A percentile compares a stretch with the other conserved stretches of the same genome.
Evolutionary conservation across 2,329 filamentous ascomycete genomes (phyloP).

Genomic region (Dendrostoma leiphaemia): DNA sequence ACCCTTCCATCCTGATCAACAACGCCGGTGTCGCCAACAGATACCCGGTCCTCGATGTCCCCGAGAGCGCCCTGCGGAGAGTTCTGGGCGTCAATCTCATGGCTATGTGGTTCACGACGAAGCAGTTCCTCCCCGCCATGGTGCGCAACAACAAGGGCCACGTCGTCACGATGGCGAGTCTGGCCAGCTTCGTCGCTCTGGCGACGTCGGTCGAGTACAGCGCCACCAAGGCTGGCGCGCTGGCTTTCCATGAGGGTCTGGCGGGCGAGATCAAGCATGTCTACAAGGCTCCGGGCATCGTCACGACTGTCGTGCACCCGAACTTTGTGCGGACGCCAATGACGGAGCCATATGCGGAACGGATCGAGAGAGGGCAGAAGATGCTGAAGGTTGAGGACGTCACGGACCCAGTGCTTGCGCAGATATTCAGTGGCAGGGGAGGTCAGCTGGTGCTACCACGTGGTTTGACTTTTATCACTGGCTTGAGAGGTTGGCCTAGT

Average conservation of each 20-base stretch:
- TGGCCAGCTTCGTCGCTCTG: constrained; percentile 50
- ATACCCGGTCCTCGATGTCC: constrained; percentile 48
- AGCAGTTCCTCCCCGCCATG: constrained; percentile 58
- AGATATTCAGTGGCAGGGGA: constrained; percentile 47
- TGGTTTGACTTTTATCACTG: constrained; percentile 22
- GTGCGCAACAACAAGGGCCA: constrained; percentile 57
- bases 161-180: constrained; percentile 57
- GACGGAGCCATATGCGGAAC: constrained; percentile 31
- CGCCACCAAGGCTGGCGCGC: constrained; percentile 53
- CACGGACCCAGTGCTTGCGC: constrained; percentile 45
- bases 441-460: constrained; percentile 46
- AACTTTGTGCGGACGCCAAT: constrained; percentile 50
- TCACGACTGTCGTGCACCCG: constrained; percentile 47
- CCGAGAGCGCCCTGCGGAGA: constrained; percentile 40
- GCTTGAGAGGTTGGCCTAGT: constrained; percentile 39
- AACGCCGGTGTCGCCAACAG: constrained; percentile 55
- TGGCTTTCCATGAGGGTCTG: constrained; percentile 58
- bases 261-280: constrained; percentile 43
- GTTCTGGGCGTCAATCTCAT: constrained; percentile 12
- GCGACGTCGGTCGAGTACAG: constrained; percentile 58
- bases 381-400: constrained; percentile 38
- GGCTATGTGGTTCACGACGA: constrained; percentile 46
- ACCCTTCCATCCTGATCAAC: constrained; percentile 59
- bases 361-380: constrained; percentile 27
- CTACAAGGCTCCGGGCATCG: constrained; percentile 51